These are phyloP conservation scores for Trifolium repens DNA, from an alignment of 306 rosid genomes.

Conservation along the genomic window DNA sequence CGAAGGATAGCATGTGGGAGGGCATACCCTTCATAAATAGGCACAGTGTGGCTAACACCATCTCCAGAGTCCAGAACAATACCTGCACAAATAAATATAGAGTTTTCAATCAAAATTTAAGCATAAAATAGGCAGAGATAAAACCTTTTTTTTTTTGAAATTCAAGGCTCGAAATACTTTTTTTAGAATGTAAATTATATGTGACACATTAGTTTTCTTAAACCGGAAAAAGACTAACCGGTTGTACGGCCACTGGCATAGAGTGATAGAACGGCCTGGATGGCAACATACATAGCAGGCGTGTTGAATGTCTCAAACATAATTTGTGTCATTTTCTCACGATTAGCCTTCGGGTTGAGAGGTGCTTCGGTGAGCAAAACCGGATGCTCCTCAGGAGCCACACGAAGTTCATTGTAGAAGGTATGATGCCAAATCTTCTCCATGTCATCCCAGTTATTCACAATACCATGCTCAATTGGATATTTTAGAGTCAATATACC, in stretches of 20 bases:
- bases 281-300: constrained; percentile 94
- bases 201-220: neutral
- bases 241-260: constrained; percentile 95
- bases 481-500: constrained; percentile 85
- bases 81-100: constrained; percentile 56
- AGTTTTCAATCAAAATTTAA: constrained; percentile 17
- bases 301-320: constrained; percentile 94
- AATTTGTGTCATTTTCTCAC: constrained; percentile 94
- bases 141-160: neutral
- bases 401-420: constrained; percentile 90
- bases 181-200: neutral
- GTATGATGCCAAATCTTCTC: constrained; percentile 97
- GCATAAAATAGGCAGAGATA: constrained; percentile 8
- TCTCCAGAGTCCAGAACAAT: constrained; percentile 89
- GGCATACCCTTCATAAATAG: constrained; percentile 83
- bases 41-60: constrained; percentile 90
- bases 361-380: constrained; percentile 97
- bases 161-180: neutral
- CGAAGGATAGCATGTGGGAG: constrained; percentile 88
- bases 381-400: constrained; percentile 91
- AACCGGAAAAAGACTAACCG: constrained; percentile 57
- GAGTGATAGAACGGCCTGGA: constrained; percentile 88
- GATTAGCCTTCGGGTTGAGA: constrained; percentile 93
- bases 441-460: constrained; percentile 95
- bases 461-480: constrained; percentile 93